Conservation (phyloP, 768 basidiomycete genomes). For the Zangia roseola region DNA sequence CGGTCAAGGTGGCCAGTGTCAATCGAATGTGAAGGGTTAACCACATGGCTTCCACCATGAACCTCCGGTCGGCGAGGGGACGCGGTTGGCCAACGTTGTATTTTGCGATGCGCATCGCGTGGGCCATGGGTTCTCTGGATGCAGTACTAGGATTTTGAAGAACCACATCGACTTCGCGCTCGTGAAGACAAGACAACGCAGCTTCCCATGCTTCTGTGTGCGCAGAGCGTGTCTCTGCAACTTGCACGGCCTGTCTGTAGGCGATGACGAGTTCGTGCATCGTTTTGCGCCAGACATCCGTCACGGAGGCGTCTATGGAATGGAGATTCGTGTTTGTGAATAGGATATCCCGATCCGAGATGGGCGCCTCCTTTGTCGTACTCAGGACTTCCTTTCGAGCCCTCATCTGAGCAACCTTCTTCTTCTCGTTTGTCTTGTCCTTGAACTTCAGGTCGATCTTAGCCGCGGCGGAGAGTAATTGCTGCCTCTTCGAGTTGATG, state of each 20-base stretch:
- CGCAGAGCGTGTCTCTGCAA: conserved; percentile 50
- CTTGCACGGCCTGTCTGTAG: conserved; percentile 39
- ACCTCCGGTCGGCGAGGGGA: conserved; percentile 58
- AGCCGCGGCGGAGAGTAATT: conserved; percentile 1
- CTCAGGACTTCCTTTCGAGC: conserved; percentile 16
- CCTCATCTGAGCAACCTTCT: conserved; percentile 5
- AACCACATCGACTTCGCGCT: conserved; percentile 42
- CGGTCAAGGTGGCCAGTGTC: conserved; percentile 45
- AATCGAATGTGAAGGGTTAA: conserved; percentile 53
- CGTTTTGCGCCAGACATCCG: conserved; percentile 39
- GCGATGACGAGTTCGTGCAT: conserved; percentile 36
- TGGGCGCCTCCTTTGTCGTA: conserved; percentile 18
- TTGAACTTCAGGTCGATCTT: conserved; percentile 18
- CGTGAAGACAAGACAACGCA: conserved; percentile 51
- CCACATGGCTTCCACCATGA: conserved; percentile 61
- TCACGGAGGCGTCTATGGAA: conserved; percentile 32
- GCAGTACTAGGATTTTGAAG: conserved; percentile 32
- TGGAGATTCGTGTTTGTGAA: conserved; percentile 25
- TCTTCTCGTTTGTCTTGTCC: conserved; percentile 1
- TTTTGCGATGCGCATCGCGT: conserved; percentile 52
- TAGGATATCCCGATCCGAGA: conserved; percentile 28
- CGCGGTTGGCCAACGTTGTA: conserved; percentile 54
- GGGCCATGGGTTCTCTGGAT: conserved; percentile 42
- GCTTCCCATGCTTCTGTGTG: conserved; percentile 63
- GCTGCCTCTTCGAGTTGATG: conserved; percentile 20